Conservation (phyloP, 345 rosid species). For the Odontarrhena argentea region DNA sequence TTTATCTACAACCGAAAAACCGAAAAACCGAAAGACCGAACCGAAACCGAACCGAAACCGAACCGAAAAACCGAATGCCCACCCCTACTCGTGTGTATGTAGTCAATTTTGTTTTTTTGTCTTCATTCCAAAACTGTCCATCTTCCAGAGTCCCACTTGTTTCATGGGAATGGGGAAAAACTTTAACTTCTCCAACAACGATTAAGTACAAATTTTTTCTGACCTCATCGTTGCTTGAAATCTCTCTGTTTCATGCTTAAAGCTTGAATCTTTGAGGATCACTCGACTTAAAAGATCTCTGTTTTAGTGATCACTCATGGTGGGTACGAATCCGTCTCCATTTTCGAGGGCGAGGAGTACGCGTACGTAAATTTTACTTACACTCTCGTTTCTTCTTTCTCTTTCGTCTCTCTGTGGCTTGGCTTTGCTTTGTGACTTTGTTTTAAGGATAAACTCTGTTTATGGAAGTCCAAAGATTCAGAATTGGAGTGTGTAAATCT, state of each 20-base stretch:
- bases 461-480: background rate
- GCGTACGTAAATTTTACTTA: constrained; percentile 22
- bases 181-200: background rate
- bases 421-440: constrained; percentile 19
- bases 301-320: constrained; percentile 22
- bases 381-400: constrained; percentile 22
- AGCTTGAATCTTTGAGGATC: constrained; percentile 22
- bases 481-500: background rate
- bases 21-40: no score
- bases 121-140: constrained; percentile 26
- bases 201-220: background rate
- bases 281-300: constrained; percentile 15
- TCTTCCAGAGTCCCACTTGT: constrained; percentile 10
- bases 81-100: background rate
- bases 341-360: background rate
- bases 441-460: constrained; percentile 1
- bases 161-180: constrained; percentile 13
- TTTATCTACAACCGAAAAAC: no score
- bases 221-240: constrained; percentile 5
- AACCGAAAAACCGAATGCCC: no score
- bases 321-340: constrained; percentile 8
- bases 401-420: background rate
- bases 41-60: no score
- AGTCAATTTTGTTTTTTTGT: constrained; percentile 8
- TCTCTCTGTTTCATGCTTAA: constrained; percentile 13